Percentiles rank a stretch among this genome's conserved stretches.
Evolutionary conservation across 2,329 filamentous ascomycete species (phyloP).

Genomic region (Fusarium irregulare): DNA sequence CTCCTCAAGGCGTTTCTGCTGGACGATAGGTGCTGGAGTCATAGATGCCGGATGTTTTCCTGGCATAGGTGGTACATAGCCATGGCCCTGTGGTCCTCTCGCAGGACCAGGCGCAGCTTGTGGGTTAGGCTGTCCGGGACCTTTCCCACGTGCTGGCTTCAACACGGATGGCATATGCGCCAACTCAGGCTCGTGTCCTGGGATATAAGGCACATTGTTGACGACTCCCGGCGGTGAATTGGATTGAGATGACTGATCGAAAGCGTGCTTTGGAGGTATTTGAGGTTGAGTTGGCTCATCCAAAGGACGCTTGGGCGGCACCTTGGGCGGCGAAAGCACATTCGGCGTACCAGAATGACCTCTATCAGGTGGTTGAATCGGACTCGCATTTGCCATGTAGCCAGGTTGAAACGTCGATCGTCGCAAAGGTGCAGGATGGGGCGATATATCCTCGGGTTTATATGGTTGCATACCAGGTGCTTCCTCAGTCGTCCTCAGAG

Average conservation of each 20-base stretch:
- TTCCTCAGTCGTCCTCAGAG: slow-evolving; percentile 9
- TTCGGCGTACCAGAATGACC: slow-evolving; percentile 36
- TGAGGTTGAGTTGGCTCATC: slow-evolving; percentile 13
- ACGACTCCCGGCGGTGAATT: neutral
- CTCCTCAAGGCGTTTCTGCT: slow-evolving; percentile 35
- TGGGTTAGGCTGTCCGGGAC: slow-evolving; percentile 22
- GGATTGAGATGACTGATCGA: neutral
- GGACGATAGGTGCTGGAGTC: slow-evolving; percentile 40
- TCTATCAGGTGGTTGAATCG: slow-evolving; percentile 33
- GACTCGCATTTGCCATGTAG: slow-evolving; percentile 38
- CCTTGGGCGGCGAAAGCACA: slow-evolving; percentile 40
- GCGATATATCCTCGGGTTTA: slow-evolving; percentile 28
- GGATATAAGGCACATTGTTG: slow-evolving; percentile 1
- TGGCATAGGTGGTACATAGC: slow-evolving; percentile 39
- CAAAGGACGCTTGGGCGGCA: slow-evolving; percentile 34
- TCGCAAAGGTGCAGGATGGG: slow-evolving; percentile 15
- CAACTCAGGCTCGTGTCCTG: slow-evolving; percentile 20
- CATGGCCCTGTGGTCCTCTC: slow-evolving; percentile 20
- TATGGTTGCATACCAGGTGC: slow-evolving; percentile 29
- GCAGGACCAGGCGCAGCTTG: slow-evolving; percentile 2
- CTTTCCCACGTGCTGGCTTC: slow-evolving; percentile 41
- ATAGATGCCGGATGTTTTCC: slow-evolving; percentile 43
- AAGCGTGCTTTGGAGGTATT: slow-evolving; percentile 9
- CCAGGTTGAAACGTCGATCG: slow-evolving; percentile 44
- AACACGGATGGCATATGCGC: slow-evolving; percentile 40